These are phyloP conservation scores for Myxozyma udenii DNA, from an alignment of 805 yeast species.

Conservation along the genomic window DNA sequence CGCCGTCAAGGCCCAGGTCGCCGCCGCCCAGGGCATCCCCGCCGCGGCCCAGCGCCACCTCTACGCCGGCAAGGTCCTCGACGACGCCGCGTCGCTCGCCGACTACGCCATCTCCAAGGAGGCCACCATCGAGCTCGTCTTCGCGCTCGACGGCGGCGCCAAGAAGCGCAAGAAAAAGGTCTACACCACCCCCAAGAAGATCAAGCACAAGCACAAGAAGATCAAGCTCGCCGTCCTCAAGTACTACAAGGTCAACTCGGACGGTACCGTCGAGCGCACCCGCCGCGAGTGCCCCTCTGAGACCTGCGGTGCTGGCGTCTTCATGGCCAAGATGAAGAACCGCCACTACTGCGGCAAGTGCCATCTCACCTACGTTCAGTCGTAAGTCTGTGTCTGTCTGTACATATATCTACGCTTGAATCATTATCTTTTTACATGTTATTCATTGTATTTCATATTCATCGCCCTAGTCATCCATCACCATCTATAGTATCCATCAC, in stretches of 20 bases:
- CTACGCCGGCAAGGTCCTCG: conserved; percentile 97
- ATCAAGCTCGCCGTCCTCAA: conserved; percentile 98
- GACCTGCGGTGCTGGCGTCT: conserved; percentile 97
- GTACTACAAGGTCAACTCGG: conserved; percentile 98
- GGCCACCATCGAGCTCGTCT: conserved; percentile 91
- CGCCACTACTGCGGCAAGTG: conserved; percentile 99
- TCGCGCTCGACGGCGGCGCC: conserved; percentile 99
- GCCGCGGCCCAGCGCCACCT: conserved; percentile 97
- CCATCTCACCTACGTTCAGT: conserved; percentile 72
- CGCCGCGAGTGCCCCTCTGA: conserved; percentile 95
- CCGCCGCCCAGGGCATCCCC: conserved; percentile 97
- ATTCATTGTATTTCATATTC: neutral
- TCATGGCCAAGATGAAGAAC: conserved; percentile 98
- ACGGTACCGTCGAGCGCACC: conserved; percentile 97
- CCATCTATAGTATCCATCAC: neutral
- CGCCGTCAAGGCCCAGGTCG: conserved; percentile 94
- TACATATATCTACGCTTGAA: neutral
- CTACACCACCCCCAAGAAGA: conserved; percentile 99
- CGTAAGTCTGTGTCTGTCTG: conserved; percentile 7
- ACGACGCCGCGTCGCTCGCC: conserved; percentile 81
- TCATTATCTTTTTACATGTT: neutral
- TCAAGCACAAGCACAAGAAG: conserved; percentile 99
- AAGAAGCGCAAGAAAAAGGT: conserved; percentile 99
- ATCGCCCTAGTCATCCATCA: neutral
- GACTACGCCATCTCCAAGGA: conserved; percentile 99